Base-by-base conservation (phyloP, 2,329 filamentous ascomycete species). In the Trichoderma lentiforme region DNA sequence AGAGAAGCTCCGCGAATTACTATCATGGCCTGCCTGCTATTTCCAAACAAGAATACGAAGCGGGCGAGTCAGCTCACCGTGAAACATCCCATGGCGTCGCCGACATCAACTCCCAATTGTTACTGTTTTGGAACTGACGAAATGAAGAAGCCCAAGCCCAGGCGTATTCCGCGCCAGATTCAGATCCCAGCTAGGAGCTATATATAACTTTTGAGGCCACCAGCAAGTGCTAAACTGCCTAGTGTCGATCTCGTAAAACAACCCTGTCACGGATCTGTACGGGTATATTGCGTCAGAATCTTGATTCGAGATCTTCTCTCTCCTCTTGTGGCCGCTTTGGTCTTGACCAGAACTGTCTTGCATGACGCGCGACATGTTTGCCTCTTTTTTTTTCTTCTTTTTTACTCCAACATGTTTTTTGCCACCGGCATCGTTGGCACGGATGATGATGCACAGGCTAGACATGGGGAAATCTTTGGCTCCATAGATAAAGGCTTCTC, bases 181-280 rank as follows among this genome's bases (percentile, higher is more conserved):
- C 66, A 69, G 66, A 62, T 61, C 66, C 66, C 66, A 62, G 66
- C 66, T 51, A 12, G 7, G 66, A 28, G 26, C 39, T 70, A 70
- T 61, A 61, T 62, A 61, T 70, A 69, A 51, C 66, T 36, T 58
- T 28, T 51, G 39, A 43, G 39, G 28, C 21, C n/a, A 51, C 39
- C 60, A 36, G 39, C 15, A n/a, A 32, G 61, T 60, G 57, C 66
- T 39, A 69, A 67, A 30, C 39, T n/a, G 66, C 66, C 66, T 70
- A 70, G 66, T 70, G 66, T 70, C 66, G 66, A 70, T 70, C 66
- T 70, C 36, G 66, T 32, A 61, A 43, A 43, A 62, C 66, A 61
- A 69, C 66, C 66, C 57, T 62, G 66, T 70, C 66, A 70, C 66
- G 66, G 66, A 70, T 70, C 66, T 70, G n/a, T 62, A 70, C 36